Evolutionary conservation across 805 yeast species (phyloP), one percentile per base, ranked within the genome.

Genomic region (Yarrowia hollandica): DNA sequence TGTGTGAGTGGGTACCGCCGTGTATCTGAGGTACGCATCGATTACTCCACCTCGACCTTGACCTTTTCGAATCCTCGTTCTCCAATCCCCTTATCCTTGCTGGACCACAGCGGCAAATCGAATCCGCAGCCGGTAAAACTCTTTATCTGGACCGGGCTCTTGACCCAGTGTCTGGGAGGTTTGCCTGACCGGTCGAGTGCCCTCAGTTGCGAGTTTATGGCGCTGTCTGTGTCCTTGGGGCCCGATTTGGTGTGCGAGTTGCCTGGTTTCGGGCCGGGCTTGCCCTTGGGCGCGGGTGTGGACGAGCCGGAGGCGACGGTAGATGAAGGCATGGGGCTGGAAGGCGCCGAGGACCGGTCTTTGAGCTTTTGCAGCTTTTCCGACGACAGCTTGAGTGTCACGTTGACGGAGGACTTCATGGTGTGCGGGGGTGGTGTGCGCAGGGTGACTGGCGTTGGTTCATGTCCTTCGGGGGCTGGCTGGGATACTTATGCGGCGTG

Each of bases 121-220:
- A 74, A 74, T 21, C 65, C 68, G 60, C 71, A 74, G 4, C 82
- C 82, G 0, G 82, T 78, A 62, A 80, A 79, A 22, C 77, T 72
- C 60, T 72, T 74, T 34, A 80, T 65, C 11, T 67, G 67, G 9
- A 78, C 57, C 0, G 75, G 75, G 44, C 68, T 66, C 61, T 74
- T 74, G 9, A 60, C 62, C 84, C 84, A 80, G 60, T 70, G 71
- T 44, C 82, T 69, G 46, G 77, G 73, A 15, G 76, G 75, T 33
- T 66, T 70, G 3, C 79, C 79, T 19, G 74, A 66, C 18, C 78
- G 73, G 62, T 79, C 81, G 25, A 80, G 66, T 1, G 71, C 75
- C 26, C 71, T 61, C 30, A 72, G 62, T 21, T 67, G 62, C 30
- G 75, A 74, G 57, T 73, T 73, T 11, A 72, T 72, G 3, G 67